These are phyloP conservation scores for Mycena sanguinolenta DNA, from an alignment of 768 basidiomycete species.

Conservation along the genomic window DNA sequence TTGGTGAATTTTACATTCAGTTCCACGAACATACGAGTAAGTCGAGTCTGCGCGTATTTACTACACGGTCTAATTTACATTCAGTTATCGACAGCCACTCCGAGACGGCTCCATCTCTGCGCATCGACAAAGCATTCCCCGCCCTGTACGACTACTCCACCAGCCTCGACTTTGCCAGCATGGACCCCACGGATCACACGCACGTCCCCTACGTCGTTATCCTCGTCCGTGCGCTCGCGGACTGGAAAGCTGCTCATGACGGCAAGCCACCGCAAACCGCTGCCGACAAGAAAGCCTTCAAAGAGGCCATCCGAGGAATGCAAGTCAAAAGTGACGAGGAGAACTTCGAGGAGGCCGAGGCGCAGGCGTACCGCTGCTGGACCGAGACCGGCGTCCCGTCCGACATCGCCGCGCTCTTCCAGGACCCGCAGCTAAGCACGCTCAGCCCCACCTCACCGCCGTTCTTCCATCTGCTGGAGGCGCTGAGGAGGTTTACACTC, in stretches of 20 bases:
- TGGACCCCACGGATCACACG: conserved; percentile 91
- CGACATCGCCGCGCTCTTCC: conserved; percentile 75
- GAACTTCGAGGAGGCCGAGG: conserved; percentile 95
- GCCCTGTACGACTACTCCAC: conserved; percentile 80
- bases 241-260: conserved; percentile 87
- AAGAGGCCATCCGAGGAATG: conserved; percentile 70
- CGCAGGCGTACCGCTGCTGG: conserved; percentile 89
- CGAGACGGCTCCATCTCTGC: conserved; percentile 78
- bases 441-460: conserved; percentile 64
- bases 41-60: conserved; percentile 42
- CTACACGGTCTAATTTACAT: conserved; percentile 8
- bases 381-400: conserved; percentile 71
- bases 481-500: conserved; percentile 76
- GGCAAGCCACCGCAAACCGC: conserved; percentile 69
- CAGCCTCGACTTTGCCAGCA: conserved; percentile 76
- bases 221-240: conserved; percentile 83
- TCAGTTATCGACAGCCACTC: conserved; percentile 92
- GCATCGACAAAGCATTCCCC: conserved; percentile 92
- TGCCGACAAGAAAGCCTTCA: conserved; percentile 85
- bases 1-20: conserved; percentile 91
- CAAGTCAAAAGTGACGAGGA: conserved; percentile 90
- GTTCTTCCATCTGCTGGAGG: conserved; percentile 84
- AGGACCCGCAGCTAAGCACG: conserved; percentile 64
- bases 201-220: conserved; percentile 94
- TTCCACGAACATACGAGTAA: conserved; percentile 88